Evolutionary conservation across 2,329 filamentous ascomycete species (phyloP).

Genomic region (Alternaria atra): DNA sequence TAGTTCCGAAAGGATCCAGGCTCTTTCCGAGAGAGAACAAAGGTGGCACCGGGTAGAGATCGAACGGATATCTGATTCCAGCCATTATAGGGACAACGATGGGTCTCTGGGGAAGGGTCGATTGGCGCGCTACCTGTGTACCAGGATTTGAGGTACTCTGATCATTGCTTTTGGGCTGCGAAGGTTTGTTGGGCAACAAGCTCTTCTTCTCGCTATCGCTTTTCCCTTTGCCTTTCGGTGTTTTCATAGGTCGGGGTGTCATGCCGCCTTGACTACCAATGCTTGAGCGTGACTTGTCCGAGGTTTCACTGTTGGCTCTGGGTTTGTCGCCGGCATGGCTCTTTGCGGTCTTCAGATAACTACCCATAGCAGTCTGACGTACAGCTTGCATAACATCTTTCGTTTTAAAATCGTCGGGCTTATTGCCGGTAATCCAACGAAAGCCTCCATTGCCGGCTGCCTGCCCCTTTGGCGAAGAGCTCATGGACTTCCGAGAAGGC

Average conservation of each 20-base stretch:
- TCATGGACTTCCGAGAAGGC: constrained; percentile 21
- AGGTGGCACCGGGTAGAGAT: constrained; percentile 20
- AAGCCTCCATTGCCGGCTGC: constrained; percentile 23
- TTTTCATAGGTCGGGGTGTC: constrained; percentile 12
- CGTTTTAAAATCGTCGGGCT: constrained; percentile 44
- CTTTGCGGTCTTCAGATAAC: constrained; percentile 38
- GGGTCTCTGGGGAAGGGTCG: constrained; percentile 27
- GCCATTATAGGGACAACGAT: constrained; percentile 33
- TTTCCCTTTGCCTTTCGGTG: background rate
- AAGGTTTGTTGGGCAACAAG: constrained; percentile 13
- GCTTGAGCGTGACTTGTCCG: constrained; percentile 25
- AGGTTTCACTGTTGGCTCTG: constrained; percentile 30
- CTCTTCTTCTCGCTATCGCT: constrained; percentile 7
- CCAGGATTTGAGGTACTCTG: constrained; percentile 12
- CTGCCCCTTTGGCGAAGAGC: constrained; percentile 17
- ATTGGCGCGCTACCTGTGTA: constrained; percentile 19
- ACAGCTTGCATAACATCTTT: constrained; percentile 45
- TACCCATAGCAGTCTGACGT: constrained; percentile 49
- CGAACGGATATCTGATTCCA: constrained; percentile 30
- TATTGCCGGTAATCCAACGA: constrained; percentile 46
- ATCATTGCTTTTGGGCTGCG: constrained; percentile 3
- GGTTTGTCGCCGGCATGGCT: constrained; percentile 17
- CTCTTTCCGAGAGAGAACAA: constrained; percentile 42
- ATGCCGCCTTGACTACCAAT: constrained; percentile 23
- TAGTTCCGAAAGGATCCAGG: constrained; percentile 48